Base-by-base conservation (phyloP, 2,329 filamentous ascomycete genomes). In the Trichoderma sp. region DNA sequence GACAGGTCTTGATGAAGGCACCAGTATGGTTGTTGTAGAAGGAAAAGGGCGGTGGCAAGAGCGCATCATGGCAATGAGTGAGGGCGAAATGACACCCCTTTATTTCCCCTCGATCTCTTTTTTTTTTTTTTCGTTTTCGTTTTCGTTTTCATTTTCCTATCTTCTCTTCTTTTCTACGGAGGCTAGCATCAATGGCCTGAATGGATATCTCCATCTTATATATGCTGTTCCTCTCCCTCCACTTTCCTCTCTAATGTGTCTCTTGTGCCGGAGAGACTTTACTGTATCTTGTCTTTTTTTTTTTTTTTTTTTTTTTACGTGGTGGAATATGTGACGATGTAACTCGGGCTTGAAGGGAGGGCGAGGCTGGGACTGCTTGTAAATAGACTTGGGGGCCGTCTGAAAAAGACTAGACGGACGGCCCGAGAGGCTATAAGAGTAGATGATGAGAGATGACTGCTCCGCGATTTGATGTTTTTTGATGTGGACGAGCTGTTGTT, bases 1-100 rank as follows among this genome's bases (percentile, higher is more conserved):
- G 91, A 69, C 92, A 92, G 78, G 89, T 93, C 57, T 80, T 94
- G 73, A 81, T 88, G 70, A 93, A 93, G 80, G 90, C 92, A 22
- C 91, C 91, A 15, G 89, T 94, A 35, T 94, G 88, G 88, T 84
- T 84, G 12, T 71, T 89, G 69, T 77, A 58, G 54, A 19, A 19
- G 50, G 35, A 13, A 27, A 9, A 52, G 7, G 52, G n/a, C 10
- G 53, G n/a, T 34, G 34, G 32, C 63, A 57, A 35, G 54, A 45
- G 15, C 19, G 13, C 50, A 17, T 52, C 19, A 39, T 37, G 12
- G 29, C 39, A 50, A 58, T 35, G 63, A 54, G 27, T 35, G 63
- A 54, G 27, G 32, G 37, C 37, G 50, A 45, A 45, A 56, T 37
- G 29, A 27, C 54, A 35, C 27, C 27, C 29, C 39, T 45, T 45